Percentiles rank a stretch among this genome's conserved stretches.
Conservation (phyloP, 768 basidiomycete genomes). For the Rhodotorula babjevae region DNA sequence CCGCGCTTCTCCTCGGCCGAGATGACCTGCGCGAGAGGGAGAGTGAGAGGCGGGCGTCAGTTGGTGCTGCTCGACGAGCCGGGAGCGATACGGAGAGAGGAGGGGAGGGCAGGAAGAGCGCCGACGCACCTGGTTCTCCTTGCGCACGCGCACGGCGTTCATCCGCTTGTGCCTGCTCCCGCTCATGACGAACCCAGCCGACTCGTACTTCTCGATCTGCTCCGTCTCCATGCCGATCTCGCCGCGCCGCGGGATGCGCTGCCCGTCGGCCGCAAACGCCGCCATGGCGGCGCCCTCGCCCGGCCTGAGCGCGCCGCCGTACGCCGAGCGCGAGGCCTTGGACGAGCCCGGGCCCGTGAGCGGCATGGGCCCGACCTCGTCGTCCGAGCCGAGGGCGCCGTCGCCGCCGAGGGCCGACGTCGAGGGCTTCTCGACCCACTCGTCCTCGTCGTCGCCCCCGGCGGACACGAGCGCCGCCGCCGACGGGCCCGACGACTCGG, state of each 20-base stretch:
- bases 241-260: slow-evolving; percentile 95
- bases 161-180: slow-evolving; percentile 89
- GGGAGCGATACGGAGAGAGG: no score
- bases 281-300: slow-evolving; percentile 99
- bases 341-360: slow-evolving; percentile 3
- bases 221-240: slow-evolving; percentile 90
- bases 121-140: slow-evolving; percentile 73
- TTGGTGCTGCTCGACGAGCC: background rate
- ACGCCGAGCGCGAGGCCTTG: slow-evolving; percentile 45
- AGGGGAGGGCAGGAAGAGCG: background rate
- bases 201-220: slow-evolving; percentile 80
- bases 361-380: slow-evolving; percentile 38
- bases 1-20: slow-evolving; percentile 91
- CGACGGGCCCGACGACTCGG: background rate
- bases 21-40: slow-evolving; percentile 58
- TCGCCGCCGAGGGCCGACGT: slow-evolving; percentile 13
- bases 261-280: slow-evolving; percentile 77
- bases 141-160: slow-evolving; percentile 98
- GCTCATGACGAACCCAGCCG: slow-evolving; percentile 95
- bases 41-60: background rate
- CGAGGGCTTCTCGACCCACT: slow-evolving; percentile 46
- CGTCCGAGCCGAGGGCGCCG: slow-evolving; percentile 1
- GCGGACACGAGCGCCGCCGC: background rate
- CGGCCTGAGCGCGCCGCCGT: slow-evolving; percentile 79
- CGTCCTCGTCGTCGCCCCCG: slow-evolving; percentile 45